These are phyloP conservation scores for Penicillium sp. DNA, from an alignment of 2,329 filamentous ascomycete genomes.

Conservation along the genomic window DNA sequence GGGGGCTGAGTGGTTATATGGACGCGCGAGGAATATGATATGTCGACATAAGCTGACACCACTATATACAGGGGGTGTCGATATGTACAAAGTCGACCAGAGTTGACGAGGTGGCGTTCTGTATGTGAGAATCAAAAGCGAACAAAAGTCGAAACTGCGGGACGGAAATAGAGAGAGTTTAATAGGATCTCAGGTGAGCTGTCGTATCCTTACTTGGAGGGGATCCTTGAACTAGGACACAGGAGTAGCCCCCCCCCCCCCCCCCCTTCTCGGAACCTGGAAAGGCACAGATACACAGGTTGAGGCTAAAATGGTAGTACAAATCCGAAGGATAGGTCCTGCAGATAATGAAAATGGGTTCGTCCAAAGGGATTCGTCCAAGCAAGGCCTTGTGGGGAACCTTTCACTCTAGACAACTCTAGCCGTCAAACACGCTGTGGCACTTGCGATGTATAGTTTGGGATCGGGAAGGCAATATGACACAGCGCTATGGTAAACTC, in stretches of 20 bases:
- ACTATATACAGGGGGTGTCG: constrained; percentile 20
- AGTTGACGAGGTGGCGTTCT: neutral
- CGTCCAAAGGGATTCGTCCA: constrained; percentile 2
- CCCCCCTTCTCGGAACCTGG: constrained; percentile 13
- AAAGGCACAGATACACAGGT: constrained; percentile 14
- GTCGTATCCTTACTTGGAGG: constrained; percentile 17
- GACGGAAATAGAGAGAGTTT: constrained; percentile 19
- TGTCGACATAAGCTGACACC: constrained; percentile 7
- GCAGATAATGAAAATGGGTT: constrained; percentile 9
- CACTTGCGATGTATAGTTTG: neutral
- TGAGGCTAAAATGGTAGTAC: constrained; percentile 22
- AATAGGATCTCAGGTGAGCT: constrained; percentile 21
- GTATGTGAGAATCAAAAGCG: constrained; percentile 3
- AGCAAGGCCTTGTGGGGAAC: constrained; percentile 1
- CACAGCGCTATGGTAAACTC: neutral
- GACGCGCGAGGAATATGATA: neutral
- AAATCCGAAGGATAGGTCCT: constrained; percentile 6
- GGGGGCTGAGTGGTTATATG: constrained; percentile 3
- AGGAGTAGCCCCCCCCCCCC: constrained; percentile 13
- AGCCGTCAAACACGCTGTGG: constrained; percentile 1
- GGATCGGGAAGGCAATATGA: constrained; percentile 2
- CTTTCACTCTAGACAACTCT: neutral
- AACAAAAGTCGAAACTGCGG: constrained; percentile 10
- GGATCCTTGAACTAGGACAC: constrained; percentile 19
- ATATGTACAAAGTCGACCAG: constrained; percentile 13